These are phyloP conservation scores for Pisolithus tinctorius DNA, from an alignment of 768 basidiomycete species.

Conservation along the genomic window DNA sequence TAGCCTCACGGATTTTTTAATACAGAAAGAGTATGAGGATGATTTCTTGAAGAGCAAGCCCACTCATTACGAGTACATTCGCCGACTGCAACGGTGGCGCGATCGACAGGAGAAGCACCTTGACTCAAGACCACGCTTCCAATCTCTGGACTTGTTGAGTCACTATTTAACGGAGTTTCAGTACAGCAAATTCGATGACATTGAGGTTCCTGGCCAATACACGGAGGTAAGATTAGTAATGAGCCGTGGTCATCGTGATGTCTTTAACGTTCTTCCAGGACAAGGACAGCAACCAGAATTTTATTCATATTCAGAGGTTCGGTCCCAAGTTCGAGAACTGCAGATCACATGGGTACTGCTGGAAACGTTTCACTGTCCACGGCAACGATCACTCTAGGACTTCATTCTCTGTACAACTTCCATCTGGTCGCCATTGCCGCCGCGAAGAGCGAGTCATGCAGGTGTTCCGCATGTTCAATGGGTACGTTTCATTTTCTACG, in stretches of 20 bases:
- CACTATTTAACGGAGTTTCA: constrained; percentile 98
- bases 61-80: constrained; percentile 80
- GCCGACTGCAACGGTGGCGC: constrained; percentile 86
- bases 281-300: constrained; percentile 88
- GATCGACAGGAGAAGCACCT: constrained; percentile 82
- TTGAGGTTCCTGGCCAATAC: constrained; percentile 98
- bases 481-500: constrained; percentile 38
- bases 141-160: constrained; percentile 79
- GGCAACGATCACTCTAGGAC: constrained; percentile 87
- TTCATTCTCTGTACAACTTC: constrained; percentile 87
- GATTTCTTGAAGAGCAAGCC: constrained; percentile 82
- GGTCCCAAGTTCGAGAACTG: constrained; percentile 86
- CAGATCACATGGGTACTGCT: constrained; percentile 78
- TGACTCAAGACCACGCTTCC: constrained; percentile 75
- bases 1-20: not conserved
- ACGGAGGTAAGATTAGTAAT: constrained; percentile 60
- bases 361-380: constrained; percentile 85
- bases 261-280: constrained; percentile 49
- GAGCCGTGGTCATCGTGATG: not conserved
- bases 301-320: constrained; percentile 87
- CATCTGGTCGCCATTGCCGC: constrained; percentile 76
- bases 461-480: constrained; percentile 90
- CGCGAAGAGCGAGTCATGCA: constrained; percentile 92
- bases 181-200: constrained; percentile 94
- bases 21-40: constrained; percentile 81